Evolutionary conservation across 305 asterid genomes (phyloP), one percentile per base, ranked within the genome.

Genomic region (Rubia tinctorum): DNA sequence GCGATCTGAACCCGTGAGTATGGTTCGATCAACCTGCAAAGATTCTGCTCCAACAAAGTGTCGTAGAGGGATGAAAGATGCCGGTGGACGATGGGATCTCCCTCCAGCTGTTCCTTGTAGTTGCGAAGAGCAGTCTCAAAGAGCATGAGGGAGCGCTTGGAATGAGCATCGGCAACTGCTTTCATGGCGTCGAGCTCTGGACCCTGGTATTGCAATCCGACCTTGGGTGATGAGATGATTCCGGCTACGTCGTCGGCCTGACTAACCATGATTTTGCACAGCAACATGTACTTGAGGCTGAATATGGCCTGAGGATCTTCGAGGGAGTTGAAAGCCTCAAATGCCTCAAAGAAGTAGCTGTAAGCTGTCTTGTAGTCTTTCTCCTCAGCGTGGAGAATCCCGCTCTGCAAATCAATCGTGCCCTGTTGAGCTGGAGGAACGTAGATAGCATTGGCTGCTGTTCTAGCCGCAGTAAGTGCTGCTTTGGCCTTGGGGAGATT

Each of bases 381-480:
- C 67, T 80, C 84, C 75, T 83, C 84, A 13, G 83, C 84, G 68
- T 83, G 87, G 66, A 83, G 87, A 61, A 83, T 80, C 27, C 84
- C 87, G 51, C 87, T 83, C 78, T 83, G 87, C 75, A 80, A 71
- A 79, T 83, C 87, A 7, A 83, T 83, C 2, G 81, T 75, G 55
- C 84, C 87, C 66, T 83, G 84, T 81, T 83, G 87, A 20, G 79
- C 81, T 37, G 87, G 87, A 71, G 87, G 87, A 45, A 83, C 87
- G 66, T 78, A 83, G 61, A 83, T 83, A 53, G 87, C 82, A 73
- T 83, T 78, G 42, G 83, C 87, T 0, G 84, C 84, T 61, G 87
- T 83, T 76, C 87, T 77, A 23, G 87, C 84, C 49, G 87, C 87
- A 15, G 83, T 80, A 45, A 83, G 83, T 20, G 87, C 81, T 49